Evolutionary conservation across 2,329 filamentous ascomycete genomes (phyloP), one percentile per base, ranked within the genome.

Genomic region (Pseudocercospora vitis): DNA sequence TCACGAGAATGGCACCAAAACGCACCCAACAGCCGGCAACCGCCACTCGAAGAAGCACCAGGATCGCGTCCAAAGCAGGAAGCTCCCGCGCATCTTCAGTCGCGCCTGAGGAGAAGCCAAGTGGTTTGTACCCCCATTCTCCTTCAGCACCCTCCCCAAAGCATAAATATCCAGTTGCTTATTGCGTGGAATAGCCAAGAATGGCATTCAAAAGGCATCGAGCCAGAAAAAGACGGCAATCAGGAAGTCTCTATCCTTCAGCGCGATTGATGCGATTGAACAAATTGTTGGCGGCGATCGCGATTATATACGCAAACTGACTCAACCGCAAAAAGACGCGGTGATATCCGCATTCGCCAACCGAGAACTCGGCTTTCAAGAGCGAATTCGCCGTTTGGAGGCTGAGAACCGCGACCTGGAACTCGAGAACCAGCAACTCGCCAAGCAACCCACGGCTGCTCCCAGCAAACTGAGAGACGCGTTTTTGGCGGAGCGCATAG

Each of bases 301-400:
- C 55, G 31, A n/a, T 14, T 48, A 52, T 37, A 48, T 59, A 24
- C 16, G 42, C 11, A 32, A 11, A 53, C 57, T 60, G 52, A 60
- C 57, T 11, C 24, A 46, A 21, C 11, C 19, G 16, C 51, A 58
- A 56, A 55, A 60, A 60, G 52, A 55, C 12, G 57, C 52, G 18
- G 55, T 60, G 32, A 60, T 60, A 19, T 11, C 24, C 18, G 42
- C 48, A 28, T 51, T 60, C 21, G 42, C 45, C 35, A 48, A 52
- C 19, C 55, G 48, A 46, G 52, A 49, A 14, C 18, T 39, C 2
- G 14, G 42, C 11, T 26, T 51, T 9, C 46, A 51, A 5, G 29
- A 44, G 28, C 39, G 48, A 39, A 32, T 49, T 19, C 29, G 26
- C 47, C 29, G 24, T 7, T 42, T 53, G n/a, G 45, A 51, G 31